Evolutionary conservation across 2,329 filamentous ascomycete genomes (phyloP).

Genomic region (Fusarium tricinctum): DNA sequence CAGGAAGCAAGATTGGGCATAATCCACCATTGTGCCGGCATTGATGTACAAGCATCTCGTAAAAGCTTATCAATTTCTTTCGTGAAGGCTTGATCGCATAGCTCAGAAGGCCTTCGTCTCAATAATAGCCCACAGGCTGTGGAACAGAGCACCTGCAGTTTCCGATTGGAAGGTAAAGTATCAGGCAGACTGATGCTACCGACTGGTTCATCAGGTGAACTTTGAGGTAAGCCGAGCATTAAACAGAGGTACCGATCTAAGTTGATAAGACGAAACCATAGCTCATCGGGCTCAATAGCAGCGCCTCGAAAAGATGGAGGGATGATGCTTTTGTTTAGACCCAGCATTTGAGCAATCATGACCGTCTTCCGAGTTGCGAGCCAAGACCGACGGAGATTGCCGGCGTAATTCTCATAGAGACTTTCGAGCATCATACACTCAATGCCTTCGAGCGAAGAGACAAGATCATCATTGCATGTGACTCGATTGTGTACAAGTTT

Average conservation of each 20-base stretch:
- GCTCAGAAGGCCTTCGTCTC: slow-evolving; percentile 57
- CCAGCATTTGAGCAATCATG: slow-evolving; percentile 60
- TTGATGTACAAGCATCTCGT: slow-evolving; percentile 56
- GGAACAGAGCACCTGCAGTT: slow-evolving; percentile 61
- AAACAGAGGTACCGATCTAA: slow-evolving; percentile 64
- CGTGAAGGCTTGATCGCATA: slow-evolving; percentile 51
- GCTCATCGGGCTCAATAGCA: slow-evolving; percentile 51
- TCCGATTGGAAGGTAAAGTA: slow-evolving; percentile 56
- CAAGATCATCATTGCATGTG: slow-evolving; percentile 62
- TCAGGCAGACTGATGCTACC: slow-evolving; percentile 49
- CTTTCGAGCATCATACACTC: slow-evolving; percentile 65
- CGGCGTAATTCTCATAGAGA: slow-evolving; percentile 62
- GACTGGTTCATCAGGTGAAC: slow-evolving; percentile 57
- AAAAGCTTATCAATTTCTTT: slow-evolving; percentile 63
- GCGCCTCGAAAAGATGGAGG: slow-evolving; percentile 21
- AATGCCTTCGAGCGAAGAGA: slow-evolving; percentile 61
- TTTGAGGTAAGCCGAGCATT: slow-evolving; percentile 62
- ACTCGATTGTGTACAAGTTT: slow-evolving; percentile 55
- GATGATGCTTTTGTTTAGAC: slow-evolving; percentile 49
- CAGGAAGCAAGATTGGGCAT: slow-evolving; percentile 44
- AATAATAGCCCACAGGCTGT: slow-evolving; percentile 61
- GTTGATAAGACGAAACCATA: slow-evolving; percentile 63
- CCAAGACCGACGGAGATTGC: slow-evolving; percentile 63
- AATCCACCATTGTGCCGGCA: slow-evolving; percentile 65
- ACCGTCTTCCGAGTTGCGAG: slow-evolving; percentile 61